Base-by-base conservation (phyloP, 495 filamentous ascomycete genomes). In the Tuber umbilicatum region DNA sequence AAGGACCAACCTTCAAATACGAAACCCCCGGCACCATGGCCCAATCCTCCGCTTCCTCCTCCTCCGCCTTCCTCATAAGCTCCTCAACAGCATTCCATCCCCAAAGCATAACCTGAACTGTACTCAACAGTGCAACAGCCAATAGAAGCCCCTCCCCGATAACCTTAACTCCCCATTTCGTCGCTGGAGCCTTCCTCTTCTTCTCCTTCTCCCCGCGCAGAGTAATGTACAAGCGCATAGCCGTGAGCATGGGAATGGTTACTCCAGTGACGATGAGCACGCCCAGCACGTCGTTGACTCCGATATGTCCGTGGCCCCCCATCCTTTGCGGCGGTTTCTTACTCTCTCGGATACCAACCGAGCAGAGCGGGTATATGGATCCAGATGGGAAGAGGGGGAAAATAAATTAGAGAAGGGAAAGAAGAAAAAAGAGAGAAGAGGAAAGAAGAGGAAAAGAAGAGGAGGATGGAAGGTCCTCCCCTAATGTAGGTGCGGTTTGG, bases 111-210 rank as follows among this genome's bases (percentile, higher is more conserved):
- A 75, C 67, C 72, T 79, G 72, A 31, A 72, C 42, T 17, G 76
- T 79, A 71, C 74, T 79, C 23, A 79, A 70, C n/a, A 79, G 16
- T 19, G 76, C 76, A 55, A 79, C 77, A 38, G 38, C 69, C 9
- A 79, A 72, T 35, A 79, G 38, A 75, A 79, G 78, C 19, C 60
- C 72, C 42, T 79, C 77, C 14, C 77, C 77, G 19, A 78, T 43
- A 64, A 27, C 27, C 27, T 17, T 17, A 17, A 17, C 27, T 16
- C 55, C 55, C 27, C 55, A 64, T 43, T 75, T 78, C 7, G 72
- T 72, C 17, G 77, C 69, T 47, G 60, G 64, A 35, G 72, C n/a
- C 31, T 67, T 68, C 38, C 60, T 73, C 60, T 73, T 72, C 64
- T 68, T 64, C n/a, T n/a, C n/a, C 23, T 76, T 60, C 27, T 72